These are phyloP conservation scores for Rosa lucieae DNA, from an alignment of 306 rosid species.

Conservation along the genomic window DNA sequence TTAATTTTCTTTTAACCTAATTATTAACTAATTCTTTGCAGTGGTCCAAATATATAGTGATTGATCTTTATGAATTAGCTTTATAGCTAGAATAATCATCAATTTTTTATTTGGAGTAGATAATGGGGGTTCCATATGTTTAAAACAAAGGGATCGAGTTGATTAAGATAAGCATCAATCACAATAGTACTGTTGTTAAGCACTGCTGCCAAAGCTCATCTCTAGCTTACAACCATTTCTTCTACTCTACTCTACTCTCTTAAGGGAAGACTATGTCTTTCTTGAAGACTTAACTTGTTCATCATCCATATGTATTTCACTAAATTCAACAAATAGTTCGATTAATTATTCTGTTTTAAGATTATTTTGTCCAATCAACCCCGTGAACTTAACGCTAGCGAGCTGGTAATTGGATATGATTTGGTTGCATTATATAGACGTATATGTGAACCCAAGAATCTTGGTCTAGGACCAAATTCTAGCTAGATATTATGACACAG, in stretches of 20 bases:
- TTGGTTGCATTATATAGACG: constrained; percentile 23
- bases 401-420: constrained; percentile 24
- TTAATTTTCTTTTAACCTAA: not conserved
- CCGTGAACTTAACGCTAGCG: constrained; percentile 38
- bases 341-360: not conserved
- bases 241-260: constrained; percentile 32
- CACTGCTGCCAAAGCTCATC: constrained; percentile 32
- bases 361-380: not conserved
- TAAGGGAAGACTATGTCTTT: constrained; percentile 54
- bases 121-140: constrained; percentile 55
- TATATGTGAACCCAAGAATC: constrained; percentile 31
- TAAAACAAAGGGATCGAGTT: constrained; percentile 23
- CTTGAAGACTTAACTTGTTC: constrained; percentile 33
- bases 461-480: constrained; percentile 26
- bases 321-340: constrained; percentile 27
- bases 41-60: constrained; percentile 53
- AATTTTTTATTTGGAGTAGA: constrained; percentile 37
- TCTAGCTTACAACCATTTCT: constrained; percentile 21
- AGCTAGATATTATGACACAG: not conserved
- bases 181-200: constrained; percentile 5
- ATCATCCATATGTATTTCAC: constrained; percentile 31
- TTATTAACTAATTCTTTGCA: constrained; percentile 4
- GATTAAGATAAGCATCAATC: constrained; percentile 56
- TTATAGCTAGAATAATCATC: constrained; percentile 6
- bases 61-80: constrained; percentile 15